Evolutionary conservation across 495 filamentous ascomycete species (phyloP).

Genomic region (Aspergillus conjunctus): DNA sequence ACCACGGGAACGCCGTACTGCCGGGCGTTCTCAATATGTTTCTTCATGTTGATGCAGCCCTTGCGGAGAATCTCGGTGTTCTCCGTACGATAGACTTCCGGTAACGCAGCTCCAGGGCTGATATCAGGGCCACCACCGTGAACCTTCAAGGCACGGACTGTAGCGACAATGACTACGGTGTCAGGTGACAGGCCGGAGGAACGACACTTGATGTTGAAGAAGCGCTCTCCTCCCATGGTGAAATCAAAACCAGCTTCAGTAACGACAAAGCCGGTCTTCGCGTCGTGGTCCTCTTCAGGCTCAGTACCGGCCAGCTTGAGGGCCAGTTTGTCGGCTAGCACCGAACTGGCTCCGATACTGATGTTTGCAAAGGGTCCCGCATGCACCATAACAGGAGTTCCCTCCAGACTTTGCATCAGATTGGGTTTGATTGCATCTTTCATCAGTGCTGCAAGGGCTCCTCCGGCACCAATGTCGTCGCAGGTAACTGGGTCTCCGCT

Average conservation of each 20-base stretch:
- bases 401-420: slow-evolving; percentile 96
- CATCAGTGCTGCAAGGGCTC: slow-evolving; percentile 92
- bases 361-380: slow-evolving; percentile 98
- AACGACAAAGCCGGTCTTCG: slow-evolving; percentile 91
- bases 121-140: slow-evolving; percentile 95
- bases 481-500: slow-evolving; percentile 91
- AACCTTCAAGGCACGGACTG: slow-evolving; percentile 92
- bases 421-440: slow-evolving; percentile 98
- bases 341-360: slow-evolving; percentile 91
- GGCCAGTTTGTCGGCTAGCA: slow-evolving; percentile 92
- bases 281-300: slow-evolving; percentile 81
- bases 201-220: slow-evolving; percentile 99
- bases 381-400: slow-evolving; percentile 95
- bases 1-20: slow-evolving; percentile 93
- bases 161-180: slow-evolving; percentile 91
- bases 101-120: slow-evolving; percentile 76
- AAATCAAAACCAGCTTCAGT: slow-evolving; percentile 99
- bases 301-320: slow-evolving; percentile 96
- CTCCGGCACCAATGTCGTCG: slow-evolving; percentile 91
- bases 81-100: slow-evolving; percentile 87
- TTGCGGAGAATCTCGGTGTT: slow-evolving; percentile 86
- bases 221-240: slow-evolving; percentile 98
- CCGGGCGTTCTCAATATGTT: slow-evolving; percentile 88
- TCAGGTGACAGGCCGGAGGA: slow-evolving; percentile 91
- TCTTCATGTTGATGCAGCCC: slow-evolving; percentile 90